These are phyloP conservation scores for Physaria fendleri DNA, from an alignment of 345 rosid species.

Conservation along the genomic window DNA sequence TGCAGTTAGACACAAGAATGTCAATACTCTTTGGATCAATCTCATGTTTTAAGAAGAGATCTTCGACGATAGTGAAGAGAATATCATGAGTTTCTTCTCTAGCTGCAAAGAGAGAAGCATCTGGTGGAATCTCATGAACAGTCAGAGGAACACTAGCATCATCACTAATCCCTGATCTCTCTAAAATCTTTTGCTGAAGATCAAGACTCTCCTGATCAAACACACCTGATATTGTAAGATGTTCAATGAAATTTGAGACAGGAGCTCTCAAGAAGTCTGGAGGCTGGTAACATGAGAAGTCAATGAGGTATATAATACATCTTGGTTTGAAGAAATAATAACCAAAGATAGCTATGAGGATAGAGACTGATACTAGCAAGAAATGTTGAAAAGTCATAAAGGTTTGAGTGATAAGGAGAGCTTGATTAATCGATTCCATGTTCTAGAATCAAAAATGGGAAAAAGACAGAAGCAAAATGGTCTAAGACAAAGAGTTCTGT, in stretches of 20 bases:
- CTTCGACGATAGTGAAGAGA: constrained; percentile 38
- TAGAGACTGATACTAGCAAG: constrained; percentile 4
- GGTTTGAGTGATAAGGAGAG: not conserved
- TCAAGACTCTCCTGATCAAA: constrained; percentile 35
- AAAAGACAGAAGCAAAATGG: constrained; percentile 20
- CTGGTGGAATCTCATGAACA: constrained; percentile 40
- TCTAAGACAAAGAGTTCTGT: not conserved
- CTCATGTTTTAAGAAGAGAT: constrained; percentile 44
- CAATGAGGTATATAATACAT: constrained; percentile 46
- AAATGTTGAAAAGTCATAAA: constrained; percentile 14
- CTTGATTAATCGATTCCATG: constrained; percentile 17
- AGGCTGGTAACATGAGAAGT: constrained; percentile 50
- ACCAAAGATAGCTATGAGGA: constrained; percentile 15
- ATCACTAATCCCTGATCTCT: constrained; percentile 55
- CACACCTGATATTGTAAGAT: constrained; percentile 4
- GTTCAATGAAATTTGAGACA: constrained; percentile 35
- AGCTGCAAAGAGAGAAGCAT: constrained; percentile 20
- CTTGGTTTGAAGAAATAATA: constrained; percentile 26
- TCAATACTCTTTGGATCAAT: constrained; percentile 49
- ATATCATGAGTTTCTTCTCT: constrained; percentile 42
- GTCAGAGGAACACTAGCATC: constrained; percentile 41
- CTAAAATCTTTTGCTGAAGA: constrained; percentile 41
- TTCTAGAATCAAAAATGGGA: not conserved
- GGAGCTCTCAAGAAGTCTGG: constrained; percentile 37
- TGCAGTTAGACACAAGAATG: constrained; percentile 61